Percentiles rank a stretch among this genome's conserved stretches.
These are phyloP conservation scores for Hypoxylon rickii DNA, from an alignment of 495 filamentous ascomycete species.

Conservation along the genomic window DNA sequence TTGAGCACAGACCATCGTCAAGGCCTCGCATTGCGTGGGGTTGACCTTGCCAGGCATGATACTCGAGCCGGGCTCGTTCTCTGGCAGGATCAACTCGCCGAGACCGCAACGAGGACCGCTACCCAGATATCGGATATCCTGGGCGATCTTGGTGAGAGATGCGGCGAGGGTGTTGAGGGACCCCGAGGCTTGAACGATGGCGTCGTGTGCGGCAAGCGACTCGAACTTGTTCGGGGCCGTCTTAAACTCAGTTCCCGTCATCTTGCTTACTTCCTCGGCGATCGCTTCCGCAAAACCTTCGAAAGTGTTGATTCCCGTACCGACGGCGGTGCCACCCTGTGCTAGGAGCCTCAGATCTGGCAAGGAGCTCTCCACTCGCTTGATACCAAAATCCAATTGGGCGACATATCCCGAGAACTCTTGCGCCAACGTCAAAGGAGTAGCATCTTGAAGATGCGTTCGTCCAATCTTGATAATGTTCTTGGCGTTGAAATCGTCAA, in stretches of 20 bases:
- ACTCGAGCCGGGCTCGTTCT: constrained; percentile 95
- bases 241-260: constrained; percentile 90
- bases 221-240: constrained; percentile 99
- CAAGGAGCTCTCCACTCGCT: constrained; percentile 80
- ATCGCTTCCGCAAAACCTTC: constrained; percentile 93
- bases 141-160: constrained; percentile 97
- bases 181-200: constrained; percentile 90
- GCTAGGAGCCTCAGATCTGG: constrained; percentile 86
- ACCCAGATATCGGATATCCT: constrained; percentile 96
- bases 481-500: constrained; percentile 80
- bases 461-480: constrained; percentile 98
- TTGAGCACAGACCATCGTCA: constrained; percentile 97
- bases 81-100: constrained; percentile 87
- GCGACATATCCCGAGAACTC: constrained; percentile 98
- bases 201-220: constrained; percentile 95
- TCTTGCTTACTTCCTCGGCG: constrained; percentile 84
- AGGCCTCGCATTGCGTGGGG: constrained; percentile 95
- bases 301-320: constrained; percentile 96
- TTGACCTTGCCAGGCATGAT: constrained; percentile 99
- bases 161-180: constrained; percentile 89
- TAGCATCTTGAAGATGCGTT: constrained; percentile 97
- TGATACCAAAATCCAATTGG: constrained; percentile 87
- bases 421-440: constrained; percentile 92
- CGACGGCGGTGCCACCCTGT: constrained; percentile 96
- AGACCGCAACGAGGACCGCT: constrained; percentile 95